These are phyloP conservation scores for Marasmius oreades DNA, from an alignment of 1,284 basidiomycete genomes.

Conservation along the genomic window DNA sequence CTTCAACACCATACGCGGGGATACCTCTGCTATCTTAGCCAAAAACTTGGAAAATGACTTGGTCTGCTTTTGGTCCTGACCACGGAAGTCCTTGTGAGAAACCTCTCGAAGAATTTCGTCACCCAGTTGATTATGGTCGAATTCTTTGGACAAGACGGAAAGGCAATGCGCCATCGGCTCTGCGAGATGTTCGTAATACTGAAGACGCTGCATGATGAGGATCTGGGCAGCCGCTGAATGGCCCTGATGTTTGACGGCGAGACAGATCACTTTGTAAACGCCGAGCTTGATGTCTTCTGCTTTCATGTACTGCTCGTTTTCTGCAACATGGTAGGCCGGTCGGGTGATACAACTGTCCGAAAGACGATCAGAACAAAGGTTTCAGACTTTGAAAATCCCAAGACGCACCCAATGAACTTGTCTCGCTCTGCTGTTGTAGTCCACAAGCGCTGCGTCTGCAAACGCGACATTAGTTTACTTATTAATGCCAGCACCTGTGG, in stretches of 20 bases:
- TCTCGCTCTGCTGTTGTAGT: slow-evolving; percentile 81
- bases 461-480: slow-evolving; percentile 59
- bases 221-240: slow-evolving; percentile 87
- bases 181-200: slow-evolving; percentile 92
- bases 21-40: slow-evolving; percentile 76
- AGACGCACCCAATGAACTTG: slow-evolving; percentile 73
- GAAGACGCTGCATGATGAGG: slow-evolving; percentile 87
- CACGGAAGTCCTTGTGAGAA: slow-evolving; percentile 72
- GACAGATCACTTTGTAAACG: slow-evolving; percentile 87
- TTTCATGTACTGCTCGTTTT: slow-evolving; percentile 91
- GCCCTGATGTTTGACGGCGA: slow-evolving; percentile 88
- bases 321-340: slow-evolving; percentile 83
- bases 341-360: slow-evolving; percentile 75
- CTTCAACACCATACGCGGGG: slow-evolving; percentile 86
- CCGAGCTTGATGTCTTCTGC: slow-evolving; percentile 63
- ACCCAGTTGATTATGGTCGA: slow-evolving; percentile 85
- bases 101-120: slow-evolving; percentile 91
- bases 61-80: slow-evolving; percentile 86
- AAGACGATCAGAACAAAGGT: slow-evolving; percentile 3
- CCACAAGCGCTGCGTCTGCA: slow-evolving; percentile 85
- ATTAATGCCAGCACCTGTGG: slow-evolving; percentile 66
- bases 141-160: slow-evolving; percentile 78
- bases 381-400: neutral
- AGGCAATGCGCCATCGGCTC: slow-evolving; percentile 95
- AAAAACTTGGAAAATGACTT: slow-evolving; percentile 86